Evolutionary conservation across 495 filamentous ascomycete genomes (phyloP), one percentile per base, ranked within the genome.

Genomic region (Penicillium coffeae): DNA sequence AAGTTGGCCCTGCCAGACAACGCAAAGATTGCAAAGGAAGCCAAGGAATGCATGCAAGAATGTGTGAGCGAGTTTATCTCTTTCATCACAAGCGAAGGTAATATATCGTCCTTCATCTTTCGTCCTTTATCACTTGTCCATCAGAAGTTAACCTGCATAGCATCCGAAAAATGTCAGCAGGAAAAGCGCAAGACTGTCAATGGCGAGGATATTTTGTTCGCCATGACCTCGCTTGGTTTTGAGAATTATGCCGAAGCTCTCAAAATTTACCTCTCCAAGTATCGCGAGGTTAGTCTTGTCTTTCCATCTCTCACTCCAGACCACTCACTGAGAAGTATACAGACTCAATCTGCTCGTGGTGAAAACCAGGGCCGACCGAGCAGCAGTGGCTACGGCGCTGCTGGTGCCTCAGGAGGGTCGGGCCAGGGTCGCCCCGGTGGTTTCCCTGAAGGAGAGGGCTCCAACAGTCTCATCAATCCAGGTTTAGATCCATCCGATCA

Each of bases 51-150:
- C 72, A 97, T 98, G 93, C 93, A 98, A 69, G 93, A 98, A 73
- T 98, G 93, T 62, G 93, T 98, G 51, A 96, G 91, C 85, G 93
- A 98, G 78, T 98, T 97, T 71, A 98, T 98, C 76, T 96, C 92
- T 14, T 98, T 98, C 76, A 98, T 98, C 69, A 98, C 93, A 21
- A 96, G 91, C 67, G 93, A 98, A 80, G 93, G 93, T 95, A 62
- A 46, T 64, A 47, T n/a, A n/a, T n/a, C n/a, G n/a, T n/a, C n/a
- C n/a, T n/a, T n/a, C n/a, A n/a, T n/a, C n/a, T n/a, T n/a, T n/a
- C n/a, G n/a, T n/a, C n/a, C n/a, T n/a, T n/a, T n/a, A n/a, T n/a
- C n/a, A n/a, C n/a, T n/a, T n/a, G n/a, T n/a, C n/a, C n/a, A n/a
- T n/a, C n/a, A n/a, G n/a, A n/a, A n/a, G n/a, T n/a, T n/a, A n/a